Percentiles rank a stretch among this genome's conserved stretches.
Conservation (phyloP, 345 rosid species). For the Dipteronia sinensis region DNA sequence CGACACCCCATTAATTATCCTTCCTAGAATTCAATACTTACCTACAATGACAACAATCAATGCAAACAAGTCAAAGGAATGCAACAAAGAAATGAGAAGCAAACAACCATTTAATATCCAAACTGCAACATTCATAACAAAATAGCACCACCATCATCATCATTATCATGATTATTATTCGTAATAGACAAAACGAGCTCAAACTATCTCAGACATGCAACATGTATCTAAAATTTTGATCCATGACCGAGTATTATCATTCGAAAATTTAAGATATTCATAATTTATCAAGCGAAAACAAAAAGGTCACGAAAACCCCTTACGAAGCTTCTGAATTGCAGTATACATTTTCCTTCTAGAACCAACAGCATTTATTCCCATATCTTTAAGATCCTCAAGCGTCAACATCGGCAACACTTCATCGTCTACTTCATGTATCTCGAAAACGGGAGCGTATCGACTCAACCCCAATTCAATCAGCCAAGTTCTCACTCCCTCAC, state of each 20-base stretch:
- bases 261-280: not conserved
- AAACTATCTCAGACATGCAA: constrained; percentile 31
- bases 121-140: constrained; percentile 1
- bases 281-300: not conserved
- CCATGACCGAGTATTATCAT: constrained; percentile 15
- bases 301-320: constrained; percentile 58
- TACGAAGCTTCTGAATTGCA: constrained; percentile 71
- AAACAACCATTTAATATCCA: not conserved
- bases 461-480: constrained; percentile 63
- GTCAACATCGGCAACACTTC: constrained; percentile 77
- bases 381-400: constrained; percentile 76
- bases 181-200: constrained; percentile 14
- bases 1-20: not conserved
- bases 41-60: not conserved
- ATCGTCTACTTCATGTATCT: constrained; percentile 74
- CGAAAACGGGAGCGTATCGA: constrained; percentile 70
- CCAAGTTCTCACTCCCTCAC: constrained; percentile 64
- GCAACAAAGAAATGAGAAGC: not conserved
- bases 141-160: not conserved
- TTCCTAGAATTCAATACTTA: not conserved
- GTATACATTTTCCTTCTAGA: constrained; percentile 68
- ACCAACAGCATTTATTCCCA: constrained; percentile 80
- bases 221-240: constrained; percentile 20
- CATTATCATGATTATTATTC: constrained; percentile 2
- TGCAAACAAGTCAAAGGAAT: not conserved